These are phyloP conservation scores for Alternaria burnsii DNA, from an alignment of 2,329 filamentous ascomycete genomes.

Conservation along the genomic window DNA sequence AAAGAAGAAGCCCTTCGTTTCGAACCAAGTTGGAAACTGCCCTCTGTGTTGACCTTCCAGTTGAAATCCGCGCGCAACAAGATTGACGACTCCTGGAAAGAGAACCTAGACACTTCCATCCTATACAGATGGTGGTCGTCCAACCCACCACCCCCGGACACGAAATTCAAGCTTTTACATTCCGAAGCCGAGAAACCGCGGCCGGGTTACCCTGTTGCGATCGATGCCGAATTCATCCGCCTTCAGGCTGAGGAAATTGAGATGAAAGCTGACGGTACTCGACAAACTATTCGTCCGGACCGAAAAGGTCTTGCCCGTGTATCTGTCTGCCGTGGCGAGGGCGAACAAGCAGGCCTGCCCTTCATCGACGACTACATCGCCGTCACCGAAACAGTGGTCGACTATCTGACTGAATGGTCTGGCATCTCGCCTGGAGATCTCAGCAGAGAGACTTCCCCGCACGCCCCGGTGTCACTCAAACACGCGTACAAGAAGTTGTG, in stretches of 20 bases:
- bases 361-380: slow-evolving; percentile 98
- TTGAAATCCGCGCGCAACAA: slow-evolving; percentile 80
- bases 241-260: slow-evolving; percentile 93
- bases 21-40: slow-evolving; percentile 90
- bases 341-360: slow-evolving; percentile 78
- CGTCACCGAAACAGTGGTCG: slow-evolving; percentile 88
- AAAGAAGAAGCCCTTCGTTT: slow-evolving; percentile 88
- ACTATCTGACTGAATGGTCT: slow-evolving; percentile 94
- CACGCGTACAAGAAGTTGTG: slow-evolving; percentile 97
- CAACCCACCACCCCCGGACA: slow-evolving; percentile 52
- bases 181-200: slow-evolving; percentile 70
- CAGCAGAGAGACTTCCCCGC: slow-evolving; percentile 77
- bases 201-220: slow-evolving; percentile 78
- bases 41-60: slow-evolving; percentile 88
- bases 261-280: slow-evolving; percentile 91
- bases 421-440: slow-evolving; percentile 88
- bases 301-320: slow-evolving; percentile 92
- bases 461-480: slow-evolving; percentile 87
- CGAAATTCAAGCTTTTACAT: slow-evolving; percentile 69
- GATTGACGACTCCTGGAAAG: slow-evolving; percentile 87
- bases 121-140: slow-evolving; percentile 76
- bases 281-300: slow-evolving; percentile 89
- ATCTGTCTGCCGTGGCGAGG: slow-evolving; percentile 84
- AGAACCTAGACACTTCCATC: slow-evolving; percentile 81
- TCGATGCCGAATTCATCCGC: slow-evolving; percentile 96